These are phyloP conservation scores for Coleophoma crateriformis DNA, from an alignment of 2,329 filamentous ascomycete species.

Conservation along the genomic window DNA sequence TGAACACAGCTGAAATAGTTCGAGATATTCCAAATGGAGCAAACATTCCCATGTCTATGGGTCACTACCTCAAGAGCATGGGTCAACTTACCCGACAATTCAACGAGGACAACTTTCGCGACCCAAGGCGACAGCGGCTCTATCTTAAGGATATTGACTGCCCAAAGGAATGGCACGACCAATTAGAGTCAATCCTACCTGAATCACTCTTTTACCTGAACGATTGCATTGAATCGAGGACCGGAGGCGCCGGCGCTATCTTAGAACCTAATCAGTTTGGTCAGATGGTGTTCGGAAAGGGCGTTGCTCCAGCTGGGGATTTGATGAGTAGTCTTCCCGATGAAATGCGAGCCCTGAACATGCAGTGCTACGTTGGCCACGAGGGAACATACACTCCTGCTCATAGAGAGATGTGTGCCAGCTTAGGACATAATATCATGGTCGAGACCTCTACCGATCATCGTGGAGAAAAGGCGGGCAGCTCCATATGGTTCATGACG, in stretches of 20 bases:
- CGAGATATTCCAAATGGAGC: constrained; percentile 69
- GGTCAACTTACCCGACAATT: constrained; percentile 78
- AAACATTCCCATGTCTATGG: constrained; percentile 78
- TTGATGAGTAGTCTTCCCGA: constrained; percentile 87
- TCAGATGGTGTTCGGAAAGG: constrained; percentile 35
- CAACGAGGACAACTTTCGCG: constrained; percentile 67
- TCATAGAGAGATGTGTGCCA: constrained; percentile 97
- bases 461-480: constrained; percentile 74
- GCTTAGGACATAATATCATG: constrained; percentile 96
- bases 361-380: constrained; percentile 98
- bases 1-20: constrained; percentile 66
- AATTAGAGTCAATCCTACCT: constrained; percentile 72
- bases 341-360: constrained; percentile 87
- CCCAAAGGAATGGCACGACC: constrained; percentile 77
- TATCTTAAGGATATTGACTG: constrained; percentile 98
- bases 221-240: constrained; percentile 58
- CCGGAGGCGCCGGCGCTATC: constrained; percentile 47
- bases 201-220: constrained; percentile 86
- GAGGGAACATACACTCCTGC: constrained; percentile 95
- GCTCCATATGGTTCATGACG: constrained; percentile 98
- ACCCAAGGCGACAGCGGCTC: constrained; percentile 75
- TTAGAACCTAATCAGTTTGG: constrained; percentile 35
- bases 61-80: constrained; percentile 89
- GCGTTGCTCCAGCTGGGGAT: constrained; percentile 68
- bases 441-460: constrained; percentile 76